These are phyloP conservation scores for Microcyclospora pomicola DNA, from an alignment of 2,329 filamentous ascomycete genomes.

Conservation along the genomic window DNA sequence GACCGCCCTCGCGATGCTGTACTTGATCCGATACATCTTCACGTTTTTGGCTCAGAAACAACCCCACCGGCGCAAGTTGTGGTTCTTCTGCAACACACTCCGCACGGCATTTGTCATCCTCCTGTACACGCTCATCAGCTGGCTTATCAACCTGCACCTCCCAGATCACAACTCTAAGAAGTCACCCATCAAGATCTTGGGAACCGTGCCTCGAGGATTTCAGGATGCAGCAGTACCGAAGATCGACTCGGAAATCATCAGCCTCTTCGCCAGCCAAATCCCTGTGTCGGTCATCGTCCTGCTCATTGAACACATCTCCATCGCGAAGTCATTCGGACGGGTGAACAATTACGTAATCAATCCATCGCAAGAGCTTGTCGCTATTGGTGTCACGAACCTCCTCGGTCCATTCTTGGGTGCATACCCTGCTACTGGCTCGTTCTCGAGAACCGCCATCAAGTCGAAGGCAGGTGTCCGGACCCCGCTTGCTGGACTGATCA, in stretches of 20 bases:
- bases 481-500: constrained; percentile 80
- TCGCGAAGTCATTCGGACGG: constrained; percentile 90
- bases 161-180: constrained; percentile 14
- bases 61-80: constrained; percentile 55
- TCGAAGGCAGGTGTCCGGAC: constrained; percentile 92
- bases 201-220: constrained; percentile 72
- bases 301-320: constrained; percentile 91
- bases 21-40: constrained; percentile 56
- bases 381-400: constrained; percentile 81
- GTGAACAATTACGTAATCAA: constrained; percentile 95
- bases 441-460: constrained; percentile 92
- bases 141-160: constrained; percentile 59
- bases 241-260: constrained; percentile 53
- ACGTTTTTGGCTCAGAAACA: constrained; percentile 52
- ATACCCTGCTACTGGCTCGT: constrained; percentile 88
- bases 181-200: constrained; percentile 59
- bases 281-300: constrained; percentile 87
- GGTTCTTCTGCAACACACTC: constrained; percentile 85
- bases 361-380: constrained; percentile 89
- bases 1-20: constrained; percentile 66
- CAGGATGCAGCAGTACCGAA: constrained; percentile 60
- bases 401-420: constrained; percentile 83
- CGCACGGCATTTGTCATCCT: constrained; percentile 84
- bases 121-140: constrained; percentile 84
- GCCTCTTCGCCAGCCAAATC: constrained; percentile 54